These are phyloP conservation scores for Erythrophleum ivorense DNA, from an alignment of 331 rosid genomes.

Conservation along the genomic window DNA sequence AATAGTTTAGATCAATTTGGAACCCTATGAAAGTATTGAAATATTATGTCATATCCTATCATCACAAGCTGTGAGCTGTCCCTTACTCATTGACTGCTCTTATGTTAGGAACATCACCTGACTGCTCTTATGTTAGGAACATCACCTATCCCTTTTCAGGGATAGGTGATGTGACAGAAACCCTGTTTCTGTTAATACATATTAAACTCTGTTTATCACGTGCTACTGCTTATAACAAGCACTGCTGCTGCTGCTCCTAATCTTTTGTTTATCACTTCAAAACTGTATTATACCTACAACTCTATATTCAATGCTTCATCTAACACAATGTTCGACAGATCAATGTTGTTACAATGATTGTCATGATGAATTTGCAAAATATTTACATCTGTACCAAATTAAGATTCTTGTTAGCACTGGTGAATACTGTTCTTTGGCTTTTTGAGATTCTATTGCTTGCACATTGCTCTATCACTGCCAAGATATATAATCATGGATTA, in stretches of 20 bases:
- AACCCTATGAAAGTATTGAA: background rate
- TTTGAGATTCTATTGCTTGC: background rate
- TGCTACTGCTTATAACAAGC: background rate
- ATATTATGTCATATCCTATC: background rate
- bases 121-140: too few species aligned
- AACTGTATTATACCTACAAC: background rate
- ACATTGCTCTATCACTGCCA: background rate
- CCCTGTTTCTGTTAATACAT: too few species aligned
- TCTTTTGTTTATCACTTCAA: background rate
- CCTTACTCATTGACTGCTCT: too few species aligned
- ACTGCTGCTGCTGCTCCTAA: background rate
- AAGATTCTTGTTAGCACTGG: background rate
- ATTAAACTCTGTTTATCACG: background rate
- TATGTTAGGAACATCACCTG: too few species aligned
- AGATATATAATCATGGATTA: slow-evolving; percentile 16
- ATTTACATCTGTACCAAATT: slow-evolving; percentile 7
- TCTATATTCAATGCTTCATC: background rate
- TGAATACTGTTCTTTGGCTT: background rate
- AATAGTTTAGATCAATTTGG: slow-evolving; percentile 2
- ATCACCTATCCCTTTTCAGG: too few species aligned
- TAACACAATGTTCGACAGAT: background rate
- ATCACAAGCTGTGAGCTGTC: background rate
- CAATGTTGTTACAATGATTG: background rate
- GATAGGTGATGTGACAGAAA: too few species aligned
- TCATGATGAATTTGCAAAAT: slow-evolving; percentile 6